These are phyloP conservation scores for Suhomyces sp. DNA, from an alignment of 805 yeast genomes.

Conservation along the genomic window DNA sequence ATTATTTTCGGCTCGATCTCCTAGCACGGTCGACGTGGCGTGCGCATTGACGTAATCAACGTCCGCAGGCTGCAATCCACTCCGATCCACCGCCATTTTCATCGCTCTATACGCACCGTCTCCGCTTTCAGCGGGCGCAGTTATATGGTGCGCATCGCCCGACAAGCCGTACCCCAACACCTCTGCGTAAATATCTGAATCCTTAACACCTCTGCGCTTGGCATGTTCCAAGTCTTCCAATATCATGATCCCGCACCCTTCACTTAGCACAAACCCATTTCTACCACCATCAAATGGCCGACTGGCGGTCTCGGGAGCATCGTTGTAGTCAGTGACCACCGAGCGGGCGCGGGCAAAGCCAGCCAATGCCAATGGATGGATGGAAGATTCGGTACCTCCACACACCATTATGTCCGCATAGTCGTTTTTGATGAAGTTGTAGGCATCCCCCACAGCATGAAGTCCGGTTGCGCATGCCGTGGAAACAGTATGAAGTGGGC, in stretches of 20 bases:
- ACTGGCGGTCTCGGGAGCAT: constrained; percentile 63
- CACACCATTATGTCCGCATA: constrained; percentile 86
- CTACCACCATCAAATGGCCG: constrained; percentile 82
- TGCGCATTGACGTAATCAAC: constrained; percentile 90
- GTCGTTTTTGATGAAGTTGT: constrained; percentile 71
- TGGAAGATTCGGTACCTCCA: constrained; percentile 88
- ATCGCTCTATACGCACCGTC: constrained; percentile 83
- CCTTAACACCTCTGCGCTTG: constrained; percentile 47
- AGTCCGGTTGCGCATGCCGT: constrained; percentile 98
- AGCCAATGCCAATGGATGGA: constrained; percentile 82
- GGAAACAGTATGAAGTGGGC: constrained; percentile 84
- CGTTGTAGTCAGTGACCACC: constrained; percentile 60
- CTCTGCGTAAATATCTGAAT: constrained; percentile 68
- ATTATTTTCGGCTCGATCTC: constrained; percentile 81
- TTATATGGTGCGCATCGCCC: constrained; percentile 90
- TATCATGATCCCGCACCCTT: constrained; percentile 83
- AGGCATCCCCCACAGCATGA: constrained; percentile 92
- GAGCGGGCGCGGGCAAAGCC: constrained; percentile 92
- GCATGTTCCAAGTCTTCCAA: constrained; percentile 82
- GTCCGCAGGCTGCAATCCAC: constrained; percentile 43
- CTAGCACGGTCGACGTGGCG: constrained; percentile 89
- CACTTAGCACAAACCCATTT: constrained; percentile 88
- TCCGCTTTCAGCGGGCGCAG: constrained; percentile 84
- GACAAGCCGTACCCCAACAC: constrained; percentile 84
- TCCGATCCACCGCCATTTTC: constrained; percentile 64